Percentiles rank a stretch among this genome's conserved stretches.
Evolutionary conservation across 306 rosid species (phyloP).

Genomic region (Begonia loranthoides): DNA sequence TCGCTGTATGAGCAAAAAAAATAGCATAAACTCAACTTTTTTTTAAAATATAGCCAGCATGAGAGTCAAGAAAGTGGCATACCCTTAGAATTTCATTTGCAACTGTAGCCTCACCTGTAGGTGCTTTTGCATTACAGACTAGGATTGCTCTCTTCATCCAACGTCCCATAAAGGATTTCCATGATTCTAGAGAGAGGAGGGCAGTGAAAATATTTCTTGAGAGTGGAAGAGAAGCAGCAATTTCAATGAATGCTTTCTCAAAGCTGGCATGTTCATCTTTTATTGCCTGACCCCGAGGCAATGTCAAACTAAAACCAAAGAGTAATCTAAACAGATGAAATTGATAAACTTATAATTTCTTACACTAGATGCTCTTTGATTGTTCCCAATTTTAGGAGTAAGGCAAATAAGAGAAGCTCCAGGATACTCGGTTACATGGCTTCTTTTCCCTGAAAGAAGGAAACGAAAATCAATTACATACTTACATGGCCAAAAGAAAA

Average conservation of each 20-base stretch:
- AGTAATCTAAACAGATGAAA: constrained; percentile 12
- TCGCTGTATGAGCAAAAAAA: constrained; percentile 37
- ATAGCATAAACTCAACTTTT: constrained; percentile 10
- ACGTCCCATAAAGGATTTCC: constrained; percentile 70
- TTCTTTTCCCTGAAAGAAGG: constrained; percentile 40
- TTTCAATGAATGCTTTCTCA: constrained; percentile 57
- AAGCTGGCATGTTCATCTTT: constrained; percentile 51
- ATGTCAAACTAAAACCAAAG: constrained; percentile 12
- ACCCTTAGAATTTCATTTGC: constrained; percentile 78
- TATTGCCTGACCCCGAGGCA: constrained; percentile 31
- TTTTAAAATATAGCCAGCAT: too few relatives aligned
- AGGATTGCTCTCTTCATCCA: constrained; percentile 64
- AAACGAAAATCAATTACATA: too few relatives aligned
- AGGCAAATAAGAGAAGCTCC: constrained; percentile 77
- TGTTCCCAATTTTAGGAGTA: constrained; percentile 50
- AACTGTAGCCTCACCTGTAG: constrained; percentile 38
- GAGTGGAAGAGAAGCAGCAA: constrained; percentile 75
- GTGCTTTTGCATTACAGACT: constrained; percentile 40
- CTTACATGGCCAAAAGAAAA: not conserved
- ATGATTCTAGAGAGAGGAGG: constrained; percentile 72
- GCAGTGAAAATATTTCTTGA: constrained; percentile 76
- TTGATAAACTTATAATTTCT: constrained; percentile 15
- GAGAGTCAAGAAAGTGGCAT: constrained; percentile 3
- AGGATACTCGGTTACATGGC: constrained; percentile 48
- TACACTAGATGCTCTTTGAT: constrained; percentile 40